Evolutionary conservation across 2,329 filamentous ascomycete species (phyloP).

Genomic region (Ophiostoma pallidulum): DNA sequence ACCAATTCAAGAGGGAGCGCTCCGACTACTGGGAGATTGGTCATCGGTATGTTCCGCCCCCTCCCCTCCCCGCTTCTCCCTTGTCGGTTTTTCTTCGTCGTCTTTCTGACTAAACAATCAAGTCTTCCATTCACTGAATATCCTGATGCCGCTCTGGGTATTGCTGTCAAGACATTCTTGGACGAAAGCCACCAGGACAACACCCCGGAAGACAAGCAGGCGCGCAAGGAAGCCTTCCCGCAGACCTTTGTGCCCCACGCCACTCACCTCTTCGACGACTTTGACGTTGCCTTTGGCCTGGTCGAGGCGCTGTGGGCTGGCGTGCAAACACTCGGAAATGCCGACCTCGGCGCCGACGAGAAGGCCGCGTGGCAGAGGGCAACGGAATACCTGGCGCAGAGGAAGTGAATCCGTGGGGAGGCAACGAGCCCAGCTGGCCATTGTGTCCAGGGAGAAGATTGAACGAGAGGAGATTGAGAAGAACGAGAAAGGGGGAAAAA

Average conservation of each 20-base stretch:
- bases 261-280: slow-evolving; percentile 48
- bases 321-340: slow-evolving; percentile 42
- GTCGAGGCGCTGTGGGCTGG: slow-evolving; percentile 49
- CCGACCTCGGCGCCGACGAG: slow-evolving; percentile 37
- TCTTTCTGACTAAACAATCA: background rate
- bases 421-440: too few relatives aligned
- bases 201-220: slow-evolving; percentile 31
- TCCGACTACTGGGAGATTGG: slow-evolving; percentile 60
- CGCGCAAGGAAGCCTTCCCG: slow-evolving; percentile 42
- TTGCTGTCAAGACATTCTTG: slow-evolving; percentile 69
- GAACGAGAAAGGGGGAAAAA: too few relatives aligned
- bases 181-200: slow-evolving; percentile 49
- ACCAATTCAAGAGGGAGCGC: slow-evolving; percentile 63
- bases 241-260: slow-evolving; percentile 48
- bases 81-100: slow-evolving; percentile 6
- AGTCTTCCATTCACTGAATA: slow-evolving; percentile 27
- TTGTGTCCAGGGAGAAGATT: too few relatives aligned
- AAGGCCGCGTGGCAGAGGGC: slow-evolving; percentile 47
- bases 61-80: slow-evolving; percentile 27
- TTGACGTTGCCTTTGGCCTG: slow-evolving; percentile 48
- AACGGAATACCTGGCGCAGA: slow-evolving; percentile 38
- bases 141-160: slow-evolving; percentile 65
- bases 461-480: too few relatives aligned
- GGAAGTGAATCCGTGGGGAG: background rate
- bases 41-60: too few relatives aligned